phyloP scores from a whole-genome alignment of 2,329 filamentous ascomycete genomes.

The Gyromitra esculenta region DNA sequence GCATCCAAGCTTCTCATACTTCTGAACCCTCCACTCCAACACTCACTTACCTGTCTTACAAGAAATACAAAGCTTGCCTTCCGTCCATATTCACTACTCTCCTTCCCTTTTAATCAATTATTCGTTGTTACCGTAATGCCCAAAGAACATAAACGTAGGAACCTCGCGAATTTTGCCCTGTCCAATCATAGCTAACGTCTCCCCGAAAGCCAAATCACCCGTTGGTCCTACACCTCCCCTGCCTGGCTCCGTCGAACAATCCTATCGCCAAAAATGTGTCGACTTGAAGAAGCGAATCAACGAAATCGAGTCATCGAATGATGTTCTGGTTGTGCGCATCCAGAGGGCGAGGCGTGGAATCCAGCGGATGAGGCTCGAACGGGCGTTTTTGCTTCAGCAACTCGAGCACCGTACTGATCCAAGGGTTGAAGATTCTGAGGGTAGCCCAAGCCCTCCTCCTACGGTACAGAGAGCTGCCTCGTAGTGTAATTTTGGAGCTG shows the following conservation, averaged over 20 bases:
- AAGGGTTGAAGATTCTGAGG: constrained; percentile 80
- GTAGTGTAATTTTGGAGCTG: constrained; percentile 5
- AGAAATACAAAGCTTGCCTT: constrained; percentile 25
- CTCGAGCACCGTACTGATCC: constrained; percentile 77
- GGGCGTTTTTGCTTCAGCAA: constrained; percentile 78
- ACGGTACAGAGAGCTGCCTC: constrained; percentile 68
- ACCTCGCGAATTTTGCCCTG: constrained; percentile 26
- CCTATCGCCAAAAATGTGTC: constrained; percentile 96
- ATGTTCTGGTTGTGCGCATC: constrained; percentile 80
- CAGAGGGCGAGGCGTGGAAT: constrained; percentile 82
- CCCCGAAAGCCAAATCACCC: constrained; percentile 54
- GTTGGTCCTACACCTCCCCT: constrained; percentile 64
- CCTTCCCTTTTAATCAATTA: constrained; percentile 14
- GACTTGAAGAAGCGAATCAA: constrained; percentile 89
- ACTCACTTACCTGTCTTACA: constrained; percentile 34
- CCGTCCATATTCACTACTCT: constrained; percentile 26
- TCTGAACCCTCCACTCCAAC: constrained; percentile 27
- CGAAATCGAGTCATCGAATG: constrained; percentile 92
- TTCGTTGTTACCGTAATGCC: constrained; percentile 42
- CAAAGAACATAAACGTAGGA: constrained; percentile 55
- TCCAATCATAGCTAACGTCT: constrained; percentile 33
- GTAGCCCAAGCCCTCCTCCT: constrained; percentile 80
- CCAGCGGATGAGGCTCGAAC: constrained; percentile 88
- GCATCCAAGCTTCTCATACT: constrained; percentile 38
- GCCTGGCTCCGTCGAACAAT: constrained; percentile 91